A percentile compares a stretch with the other conserved stretches of the same genome.
Conservation (phyloP, 495 filamentous ascomycete species). For the Hyphodiscus hymeniophilus region DNA sequence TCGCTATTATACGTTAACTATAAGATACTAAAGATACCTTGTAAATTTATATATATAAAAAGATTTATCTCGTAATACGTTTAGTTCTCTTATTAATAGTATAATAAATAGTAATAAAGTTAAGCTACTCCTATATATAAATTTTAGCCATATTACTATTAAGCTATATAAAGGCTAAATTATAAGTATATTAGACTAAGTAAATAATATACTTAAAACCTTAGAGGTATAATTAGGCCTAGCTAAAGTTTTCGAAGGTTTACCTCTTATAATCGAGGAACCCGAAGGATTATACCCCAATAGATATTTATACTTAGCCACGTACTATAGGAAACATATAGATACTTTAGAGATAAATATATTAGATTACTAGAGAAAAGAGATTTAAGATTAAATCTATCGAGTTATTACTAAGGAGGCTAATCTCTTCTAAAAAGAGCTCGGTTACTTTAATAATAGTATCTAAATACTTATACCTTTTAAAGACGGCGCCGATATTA, state of each 20-base stretch:
- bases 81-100: not conserved
- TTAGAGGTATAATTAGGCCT: not conserved
- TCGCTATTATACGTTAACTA: not conserved
- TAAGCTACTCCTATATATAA: not conserved
- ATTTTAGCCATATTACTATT: not conserved
- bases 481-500: not conserved
- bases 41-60: not conserved
- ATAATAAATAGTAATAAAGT: not conserved
- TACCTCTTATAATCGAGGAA: not conserved
- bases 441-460: conserved; percentile 14
- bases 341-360: not conserved
- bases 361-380: not conserved
- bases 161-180: not conserved
- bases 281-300: not conserved
- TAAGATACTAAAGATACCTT: not conserved
- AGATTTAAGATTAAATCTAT: not conserved
- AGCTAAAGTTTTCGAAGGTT: not conserved
- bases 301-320: not conserved
- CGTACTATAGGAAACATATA: not conserved
- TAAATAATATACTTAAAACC: not conserved
- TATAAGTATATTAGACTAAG: not conserved
- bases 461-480: conserved; percentile 12
- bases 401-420: not conserved
- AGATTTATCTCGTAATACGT: not conserved
- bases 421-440: conserved; percentile 2